Percentiles rank a stretch among this genome's conserved stretches.
phyloP scores from a whole-genome alignment of 768 basidiomycete genomes.

The Phanerochaete carnosa region DNA sequence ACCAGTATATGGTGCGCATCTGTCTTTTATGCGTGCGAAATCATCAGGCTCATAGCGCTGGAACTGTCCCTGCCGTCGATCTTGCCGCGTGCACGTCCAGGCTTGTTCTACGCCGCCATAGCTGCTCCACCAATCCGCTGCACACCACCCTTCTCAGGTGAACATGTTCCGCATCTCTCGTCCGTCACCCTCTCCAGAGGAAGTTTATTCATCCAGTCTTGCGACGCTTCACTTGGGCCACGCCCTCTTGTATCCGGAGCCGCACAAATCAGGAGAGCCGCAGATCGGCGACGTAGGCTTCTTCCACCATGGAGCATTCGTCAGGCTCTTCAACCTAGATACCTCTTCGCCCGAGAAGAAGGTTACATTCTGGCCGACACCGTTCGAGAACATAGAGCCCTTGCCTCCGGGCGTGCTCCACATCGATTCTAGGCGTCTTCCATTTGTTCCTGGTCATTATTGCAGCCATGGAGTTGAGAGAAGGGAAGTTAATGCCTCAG shows the following conservation, averaged over 20 bases:
- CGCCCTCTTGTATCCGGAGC: constrained; percentile 4
- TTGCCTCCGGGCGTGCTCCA: neutral
- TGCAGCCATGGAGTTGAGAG: neutral
- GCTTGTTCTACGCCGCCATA: too few species aligned
- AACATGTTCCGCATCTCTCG: too few species aligned
- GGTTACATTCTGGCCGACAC: neutral
- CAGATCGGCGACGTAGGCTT: constrained; percentile 8
- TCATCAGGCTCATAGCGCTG: too few species aligned
- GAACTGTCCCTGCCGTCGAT: too few species aligned
- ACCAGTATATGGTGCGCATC: too few species aligned
- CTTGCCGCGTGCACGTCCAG: too few species aligned
- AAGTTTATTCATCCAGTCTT: neutral
- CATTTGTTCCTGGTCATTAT: neutral
- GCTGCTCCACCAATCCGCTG: too few species aligned
- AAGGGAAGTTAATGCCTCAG: too few species aligned
- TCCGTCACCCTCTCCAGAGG: too few species aligned
- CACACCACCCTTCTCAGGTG: too few species aligned
- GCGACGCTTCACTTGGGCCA: neutral
- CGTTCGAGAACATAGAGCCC: neutral
- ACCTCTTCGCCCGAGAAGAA: neutral
- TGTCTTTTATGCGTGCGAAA: too few species aligned
- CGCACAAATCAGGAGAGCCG: neutral
- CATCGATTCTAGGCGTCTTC: neutral
- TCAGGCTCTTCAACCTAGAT: constrained; percentile 7
- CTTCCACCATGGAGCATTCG: constrained; percentile 2